These are phyloP conservation scores for Erysimum cheiranthoides DNA, from an alignment of 345 rosid genomes.

Conservation along the genomic window DNA sequence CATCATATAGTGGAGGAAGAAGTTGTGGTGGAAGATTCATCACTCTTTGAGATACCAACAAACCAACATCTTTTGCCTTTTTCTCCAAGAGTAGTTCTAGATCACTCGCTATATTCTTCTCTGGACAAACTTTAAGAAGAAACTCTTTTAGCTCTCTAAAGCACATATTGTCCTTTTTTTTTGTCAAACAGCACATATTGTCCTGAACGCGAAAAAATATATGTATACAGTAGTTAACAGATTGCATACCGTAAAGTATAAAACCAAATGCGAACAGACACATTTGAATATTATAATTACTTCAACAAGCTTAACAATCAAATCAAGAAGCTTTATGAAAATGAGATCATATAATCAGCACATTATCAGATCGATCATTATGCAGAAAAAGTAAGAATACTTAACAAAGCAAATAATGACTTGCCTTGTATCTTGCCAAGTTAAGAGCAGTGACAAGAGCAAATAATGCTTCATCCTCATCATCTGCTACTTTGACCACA, in stretches of 20 bases:
- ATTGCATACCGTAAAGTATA: not conserved
- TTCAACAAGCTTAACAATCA: not conserved
- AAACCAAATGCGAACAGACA: not conserved
- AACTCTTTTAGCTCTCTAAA: conserved; percentile 61
- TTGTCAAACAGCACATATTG: too few species aligned
- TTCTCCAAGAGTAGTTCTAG: conserved; percentile 60
- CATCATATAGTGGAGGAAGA: not conserved
- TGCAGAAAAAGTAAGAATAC: not conserved
- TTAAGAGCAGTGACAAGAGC: conserved; percentile 64
- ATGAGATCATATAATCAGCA: not conserved
- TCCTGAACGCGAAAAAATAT: conserved; percentile 47
- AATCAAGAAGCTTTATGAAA: too few species aligned
- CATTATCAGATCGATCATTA: not conserved
- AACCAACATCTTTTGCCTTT: conserved; percentile 57
- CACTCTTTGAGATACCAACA: conserved; percentile 85
- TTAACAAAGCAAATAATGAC: conserved; percentile 6
- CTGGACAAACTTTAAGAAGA: conserved; percentile 58
- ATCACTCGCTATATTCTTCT: conserved; percentile 46
- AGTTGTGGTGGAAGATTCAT: conserved; percentile 56
- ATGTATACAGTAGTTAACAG: not conserved
- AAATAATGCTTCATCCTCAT: conserved; percentile 65
- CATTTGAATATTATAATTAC: not conserved
- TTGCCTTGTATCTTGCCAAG: conserved; percentile 75
- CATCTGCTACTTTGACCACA: conserved; percentile 70
- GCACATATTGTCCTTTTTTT: too few species aligned